Percentiles rank a stretch among this genome's conserved stretches.
These are phyloP conservation scores for Fusarium sp. DNA, from an alignment of 2,329 filamentous ascomycete species.

Conservation along the genomic window DNA sequence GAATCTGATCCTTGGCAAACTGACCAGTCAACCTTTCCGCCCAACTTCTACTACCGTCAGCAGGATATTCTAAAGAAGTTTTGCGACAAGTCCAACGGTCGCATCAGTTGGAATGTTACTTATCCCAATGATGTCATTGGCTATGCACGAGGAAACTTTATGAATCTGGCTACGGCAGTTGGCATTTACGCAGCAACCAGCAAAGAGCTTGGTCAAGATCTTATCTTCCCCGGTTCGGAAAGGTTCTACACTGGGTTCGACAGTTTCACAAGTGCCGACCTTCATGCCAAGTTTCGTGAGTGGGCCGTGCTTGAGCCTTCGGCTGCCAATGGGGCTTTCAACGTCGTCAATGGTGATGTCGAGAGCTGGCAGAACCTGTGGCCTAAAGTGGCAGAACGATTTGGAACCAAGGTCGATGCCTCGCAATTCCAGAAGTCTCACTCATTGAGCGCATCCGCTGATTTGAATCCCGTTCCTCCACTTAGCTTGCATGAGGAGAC, in stretches of 20 bases:
- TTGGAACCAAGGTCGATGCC: background rate
- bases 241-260: background rate
- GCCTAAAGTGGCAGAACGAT: background rate
- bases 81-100: background rate
- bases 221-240: background rate
- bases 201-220: background rate
- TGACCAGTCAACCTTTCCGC: background rate
- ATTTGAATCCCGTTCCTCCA: background rate
- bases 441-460: background rate
- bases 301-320: background rate
- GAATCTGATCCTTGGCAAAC: constrained; percentile 6
- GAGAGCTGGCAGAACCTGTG: constrained; percentile 11
- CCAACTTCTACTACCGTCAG: constrained; percentile 18
- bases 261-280: background rate
- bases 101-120: background rate
- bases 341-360: constrained; percentile 1
- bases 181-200: constrained; percentile 1
- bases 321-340: background rate
- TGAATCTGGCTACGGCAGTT: constrained; percentile 6
- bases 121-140: constrained; percentile 19
- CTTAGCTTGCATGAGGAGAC: background rate
- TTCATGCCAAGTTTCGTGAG: constrained; percentile 5
- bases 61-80: background rate
- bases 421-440: background rate
- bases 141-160: constrained; percentile 14